Percentiles rank a stretch among this genome's conserved stretches.
Conservation (phyloP, 495 filamentous ascomycete species). For the Trichoderma erinaceum region DNA sequence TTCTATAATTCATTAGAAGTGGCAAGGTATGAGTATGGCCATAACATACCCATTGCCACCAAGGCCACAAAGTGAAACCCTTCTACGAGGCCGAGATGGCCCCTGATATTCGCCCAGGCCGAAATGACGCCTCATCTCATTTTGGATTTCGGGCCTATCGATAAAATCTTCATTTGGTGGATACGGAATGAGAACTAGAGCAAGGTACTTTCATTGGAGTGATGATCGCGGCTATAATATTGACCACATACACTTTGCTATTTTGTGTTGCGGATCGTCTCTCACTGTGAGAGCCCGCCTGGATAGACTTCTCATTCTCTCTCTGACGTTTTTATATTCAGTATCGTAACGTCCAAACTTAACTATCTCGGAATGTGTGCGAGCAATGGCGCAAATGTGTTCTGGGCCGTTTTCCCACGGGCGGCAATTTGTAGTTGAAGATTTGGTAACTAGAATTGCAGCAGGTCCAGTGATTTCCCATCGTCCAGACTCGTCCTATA, state of each 20-base stretch:
- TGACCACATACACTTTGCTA: not conserved
- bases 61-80: constrained; percentile 37
- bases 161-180: constrained; percentile 36
- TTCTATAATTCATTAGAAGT: constrained; percentile 27
- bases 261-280: not conserved
- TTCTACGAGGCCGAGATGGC: constrained; percentile 13
- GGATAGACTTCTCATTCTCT: not conserved
- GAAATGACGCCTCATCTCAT: constrained; percentile 27
- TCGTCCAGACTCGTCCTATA: not conserved
- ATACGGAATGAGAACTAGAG: constrained; percentile 23
- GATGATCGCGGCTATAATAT: not conserved
- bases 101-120: constrained; percentile 1
- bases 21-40: constrained; percentile 5
- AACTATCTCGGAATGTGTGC: not conserved
- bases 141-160: constrained; percentile 31
- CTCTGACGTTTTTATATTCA: not conserved
- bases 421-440: constrained; percentile 19
- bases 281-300: not conserved
- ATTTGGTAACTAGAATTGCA: constrained; percentile 8
- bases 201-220: not conserved
- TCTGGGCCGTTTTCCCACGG: constrained; percentile 18
- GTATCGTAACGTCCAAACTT: not conserved
- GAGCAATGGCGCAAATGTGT: constrained; percentile 19
- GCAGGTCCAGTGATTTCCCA: not conserved
- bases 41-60: constrained; percentile 45